These are phyloP conservation scores for Sphaerulina musiva DNA, from an alignment of 2,329 filamentous ascomycete species.

Conservation along the genomic window DNA sequence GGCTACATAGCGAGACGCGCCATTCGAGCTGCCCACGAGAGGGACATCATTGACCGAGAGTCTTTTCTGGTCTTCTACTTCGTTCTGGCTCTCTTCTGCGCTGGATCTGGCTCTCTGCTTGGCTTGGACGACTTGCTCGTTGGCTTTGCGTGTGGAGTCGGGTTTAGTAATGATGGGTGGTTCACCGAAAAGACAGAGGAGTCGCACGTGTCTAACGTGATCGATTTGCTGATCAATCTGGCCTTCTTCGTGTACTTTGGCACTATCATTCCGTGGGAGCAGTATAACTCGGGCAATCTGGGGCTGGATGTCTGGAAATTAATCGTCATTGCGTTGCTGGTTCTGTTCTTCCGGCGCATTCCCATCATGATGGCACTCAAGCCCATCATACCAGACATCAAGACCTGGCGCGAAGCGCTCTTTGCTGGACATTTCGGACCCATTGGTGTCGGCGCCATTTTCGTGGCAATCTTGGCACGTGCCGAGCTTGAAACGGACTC, in stretches of 20 bases:
- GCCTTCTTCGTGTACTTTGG: slow-evolving; percentile 97
- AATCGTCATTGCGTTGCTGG: slow-evolving; percentile 86
- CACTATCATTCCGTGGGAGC: slow-evolving; percentile 92
- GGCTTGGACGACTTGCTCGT: slow-evolving; percentile 91
- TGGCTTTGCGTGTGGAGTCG: slow-evolving; percentile 92
- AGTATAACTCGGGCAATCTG: slow-evolving; percentile 68
- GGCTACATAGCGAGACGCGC: slow-evolving; percentile 87
- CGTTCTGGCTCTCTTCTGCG: slow-evolving; percentile 88
- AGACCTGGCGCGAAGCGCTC: slow-evolving; percentile 93
- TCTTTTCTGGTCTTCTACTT: slow-evolving; percentile 99
- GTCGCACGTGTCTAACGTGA: slow-evolving; percentile 97
- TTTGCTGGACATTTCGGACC: slow-evolving; percentile 97
- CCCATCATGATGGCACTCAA: slow-evolving; percentile 90
- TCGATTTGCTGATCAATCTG: slow-evolving; percentile 93
- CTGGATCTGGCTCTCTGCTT: slow-evolving; percentile 83
- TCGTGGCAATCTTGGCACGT: slow-evolving; percentile 84
- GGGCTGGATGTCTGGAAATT: slow-evolving; percentile 82
- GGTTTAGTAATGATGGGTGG: slow-evolving; percentile 99
- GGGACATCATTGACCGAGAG: slow-evolving; percentile 84
- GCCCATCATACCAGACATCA: slow-evolving; percentile 89
- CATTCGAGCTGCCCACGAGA: slow-evolving; percentile 79
- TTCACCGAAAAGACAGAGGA: slow-evolving; percentile 98
- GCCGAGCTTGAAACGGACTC: slow-evolving; percentile 74
- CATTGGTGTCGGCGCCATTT: slow-evolving; percentile 94
- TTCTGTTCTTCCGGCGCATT: slow-evolving; percentile 91